Evolutionary conservation across 257 asterid species (phyloP), one percentile per base, ranked within the genome.

Genomic region (Fraxinus excelsior): DNA sequence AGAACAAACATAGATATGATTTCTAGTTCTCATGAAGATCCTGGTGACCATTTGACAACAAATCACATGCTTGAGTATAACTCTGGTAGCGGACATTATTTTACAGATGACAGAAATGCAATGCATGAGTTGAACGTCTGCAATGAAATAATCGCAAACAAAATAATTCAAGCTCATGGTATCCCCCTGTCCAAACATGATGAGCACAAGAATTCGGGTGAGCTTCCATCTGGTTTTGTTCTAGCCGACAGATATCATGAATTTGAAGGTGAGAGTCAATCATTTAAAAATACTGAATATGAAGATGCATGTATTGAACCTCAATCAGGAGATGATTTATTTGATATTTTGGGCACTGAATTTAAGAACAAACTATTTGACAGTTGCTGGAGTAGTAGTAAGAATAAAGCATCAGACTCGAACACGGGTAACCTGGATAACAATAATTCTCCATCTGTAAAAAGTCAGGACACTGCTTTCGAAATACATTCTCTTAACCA

Each of bases 261-360:
- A 28, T 67, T 66, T 56, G 87, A 79, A 76, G 76, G 49, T 58
- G 84, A 78, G 73, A 77, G 35, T 78, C 31, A 71, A 46, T 66
- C 73, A 14, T 29, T 67, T 70, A 79, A 79, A 56, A 60, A 75
- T 67, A 44, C 82, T 53, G 67, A 53, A 40, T 80, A 73, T 62
- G 81, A 73, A 42, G 88, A 84, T 79, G 81, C 77, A 38, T 77
- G 65, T 80, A 35, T 67, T 18, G 85, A 80, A 67, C 73, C 79
- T 78, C 80, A 69, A 46, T 70, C 87, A 2, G 94, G 92, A 46
- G 89, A 91, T 72, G 96, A 89, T 81, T 81, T 91, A 80, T 86
- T 85, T 76, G 96, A 91, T 78, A 74, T 86, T 72, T 76, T 89
- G 64, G 96, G 94, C 42, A 85, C 84, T 77, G 91, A 89, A 74